Conservation (phyloP, 192 early-diverging fungal species). For the Backusella tuberculispora region DNA sequence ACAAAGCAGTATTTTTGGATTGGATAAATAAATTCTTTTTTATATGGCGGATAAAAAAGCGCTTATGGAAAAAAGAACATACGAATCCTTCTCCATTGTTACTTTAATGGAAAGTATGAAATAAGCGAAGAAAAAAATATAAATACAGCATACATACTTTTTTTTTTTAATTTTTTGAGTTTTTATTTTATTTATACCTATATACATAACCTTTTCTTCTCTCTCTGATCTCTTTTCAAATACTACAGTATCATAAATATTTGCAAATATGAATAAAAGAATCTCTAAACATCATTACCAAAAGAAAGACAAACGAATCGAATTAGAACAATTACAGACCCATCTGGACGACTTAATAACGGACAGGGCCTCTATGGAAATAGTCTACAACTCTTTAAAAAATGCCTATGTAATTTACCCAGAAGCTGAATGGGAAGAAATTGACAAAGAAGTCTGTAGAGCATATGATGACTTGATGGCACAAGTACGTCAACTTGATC, state of each 20-base stretch:
- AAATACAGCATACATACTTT: neutral
- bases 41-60: neutral
- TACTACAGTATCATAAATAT: neutral
- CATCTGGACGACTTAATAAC: slow-evolving; percentile 12
- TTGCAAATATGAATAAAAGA: neutral
- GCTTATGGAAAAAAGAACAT: neutral
- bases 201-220: neutral
- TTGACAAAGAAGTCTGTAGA: slow-evolving; percentile 20
- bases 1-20: neutral
- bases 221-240: neutral
- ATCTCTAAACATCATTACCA: neutral
- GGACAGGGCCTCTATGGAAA: slow-evolving; percentile 15
- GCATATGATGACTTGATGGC: slow-evolving; percentile 24
- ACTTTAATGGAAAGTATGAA: slow-evolving; percentile 1
- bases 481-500: slow-evolving; percentile 18
- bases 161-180: neutral
- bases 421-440: slow-evolving; percentile 6
- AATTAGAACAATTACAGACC: slow-evolving; percentile 3
- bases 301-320: neutral
- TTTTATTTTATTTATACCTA: neutral
- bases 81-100: neutral
- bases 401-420: slow-evolving; percentile 17
- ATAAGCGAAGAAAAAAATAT: neutral
- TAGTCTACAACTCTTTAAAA: slow-evolving; percentile 12
- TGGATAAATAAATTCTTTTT: neutral